Percentiles rank a stretch among this genome's conserved stretches.
phyloP scores from a whole-genome alignment of 2,329 filamentous ascomycete species.

The Fusarium napiforme region DNA sequence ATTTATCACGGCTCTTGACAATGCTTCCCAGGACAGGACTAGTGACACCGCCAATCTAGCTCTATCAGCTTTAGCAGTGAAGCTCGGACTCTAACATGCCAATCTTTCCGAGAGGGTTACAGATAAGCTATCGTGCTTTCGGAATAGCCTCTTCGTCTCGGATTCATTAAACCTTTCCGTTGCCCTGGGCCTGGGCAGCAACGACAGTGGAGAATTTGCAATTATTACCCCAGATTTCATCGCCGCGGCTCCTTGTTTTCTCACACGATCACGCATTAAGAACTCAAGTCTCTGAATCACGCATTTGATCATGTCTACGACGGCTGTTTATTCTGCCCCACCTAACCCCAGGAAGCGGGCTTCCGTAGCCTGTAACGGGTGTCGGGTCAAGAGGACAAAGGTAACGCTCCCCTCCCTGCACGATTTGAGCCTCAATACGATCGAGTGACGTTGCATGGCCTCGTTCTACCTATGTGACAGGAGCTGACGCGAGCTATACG shows the following conservation, averaged over 20 bases:
- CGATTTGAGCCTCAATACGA: background rate
- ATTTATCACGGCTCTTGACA: background rate
- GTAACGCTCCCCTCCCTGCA: background rate
- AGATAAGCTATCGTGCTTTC: background rate
- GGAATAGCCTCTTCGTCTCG: background rate
- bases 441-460: background rate
- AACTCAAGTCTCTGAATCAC: background rate
- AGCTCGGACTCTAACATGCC: background rate
- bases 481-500: background rate
- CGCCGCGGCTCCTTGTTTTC: background rate
- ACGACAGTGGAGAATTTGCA: background rate
- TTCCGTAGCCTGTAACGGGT: conserved; percentile 11
- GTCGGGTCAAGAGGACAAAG: conserved; percentile 11
- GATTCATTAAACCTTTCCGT: background rate
- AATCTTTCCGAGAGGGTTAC: too few species aligned
- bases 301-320: background rate
- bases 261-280: background rate
- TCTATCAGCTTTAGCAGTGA: background rate
- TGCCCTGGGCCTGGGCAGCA: background rate
- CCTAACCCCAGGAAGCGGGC: conserved; percentile 11
- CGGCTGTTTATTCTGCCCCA: background rate
- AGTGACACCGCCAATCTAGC: background rate
- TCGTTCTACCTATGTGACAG: accelerated
- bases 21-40: background rate
- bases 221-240: background rate